Conservation (phyloP, 2,329 filamentous ascomycete species). For the Colletotrichum cordylinicola region DNA sequence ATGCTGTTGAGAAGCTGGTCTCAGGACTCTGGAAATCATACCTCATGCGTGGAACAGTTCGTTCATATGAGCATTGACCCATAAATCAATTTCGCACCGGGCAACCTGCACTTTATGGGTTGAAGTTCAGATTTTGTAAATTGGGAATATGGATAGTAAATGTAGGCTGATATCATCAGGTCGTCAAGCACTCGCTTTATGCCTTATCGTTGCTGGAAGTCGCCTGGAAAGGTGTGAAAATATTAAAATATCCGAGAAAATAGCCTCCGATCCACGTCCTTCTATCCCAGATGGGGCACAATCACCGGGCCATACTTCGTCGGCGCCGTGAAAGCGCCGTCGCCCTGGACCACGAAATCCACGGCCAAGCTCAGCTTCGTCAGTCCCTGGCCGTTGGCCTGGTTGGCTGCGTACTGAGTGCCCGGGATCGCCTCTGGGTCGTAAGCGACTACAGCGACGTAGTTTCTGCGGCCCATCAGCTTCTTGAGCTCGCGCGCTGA, state of each 20-base stretch:
- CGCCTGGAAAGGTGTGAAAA: neutral
- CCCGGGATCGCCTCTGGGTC: conserved; percentile 76
- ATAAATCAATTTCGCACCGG: neutral
- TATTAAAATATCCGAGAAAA: conserved; percentile 3
- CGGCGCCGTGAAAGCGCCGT: conserved; percentile 78
- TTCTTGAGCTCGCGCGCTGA: conserved; percentile 82
- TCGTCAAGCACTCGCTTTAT: conserved; percentile 1
- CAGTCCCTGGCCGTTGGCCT: conserved; percentile 48
- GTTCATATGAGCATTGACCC: neutral
- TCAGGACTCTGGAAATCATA: neutral
- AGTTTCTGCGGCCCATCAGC: conserved; percentile 92
- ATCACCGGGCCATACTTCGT: conserved; percentile 98
- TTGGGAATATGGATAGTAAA: neutral
- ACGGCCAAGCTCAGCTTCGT: conserved; percentile 84
- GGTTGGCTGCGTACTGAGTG: conserved; percentile 34
- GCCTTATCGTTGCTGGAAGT: neutral
- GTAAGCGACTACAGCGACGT: conserved; percentile 91
- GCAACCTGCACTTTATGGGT: fast-evolving
- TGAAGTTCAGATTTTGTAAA: neutral
- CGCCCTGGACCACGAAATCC: conserved; percentile 96
- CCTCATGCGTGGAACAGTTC: neutral
- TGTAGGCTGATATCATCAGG: conserved; percentile 5
- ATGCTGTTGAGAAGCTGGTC: neutral
- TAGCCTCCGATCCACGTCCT: neutral
- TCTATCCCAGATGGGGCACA: conserved; percentile 79